Percentiles rank a stretch among this genome's conserved stretches.
Conservation (phyloP, 176 grass and related monocot species). For the Puya raimondii region DNA sequence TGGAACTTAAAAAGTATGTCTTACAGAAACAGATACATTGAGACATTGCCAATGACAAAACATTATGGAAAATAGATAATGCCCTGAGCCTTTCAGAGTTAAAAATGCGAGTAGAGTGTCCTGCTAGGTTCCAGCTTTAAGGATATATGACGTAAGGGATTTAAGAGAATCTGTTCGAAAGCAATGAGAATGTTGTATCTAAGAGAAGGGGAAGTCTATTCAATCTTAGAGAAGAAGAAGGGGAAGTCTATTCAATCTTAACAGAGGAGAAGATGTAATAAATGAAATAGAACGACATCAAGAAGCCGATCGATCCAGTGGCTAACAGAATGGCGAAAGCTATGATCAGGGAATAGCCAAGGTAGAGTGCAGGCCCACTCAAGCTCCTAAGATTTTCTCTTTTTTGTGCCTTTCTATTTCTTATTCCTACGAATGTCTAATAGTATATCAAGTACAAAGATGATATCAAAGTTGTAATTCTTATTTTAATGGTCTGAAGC, state of each 20-base stretch:
- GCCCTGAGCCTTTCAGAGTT: background rate
- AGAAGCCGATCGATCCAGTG: slow-evolving; percentile 69
- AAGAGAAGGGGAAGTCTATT: slow-evolving; percentile 6
- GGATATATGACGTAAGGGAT: background rate
- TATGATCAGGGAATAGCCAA: slow-evolving; percentile 76
- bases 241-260: slow-evolving; percentile 89
- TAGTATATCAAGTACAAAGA: background rate
- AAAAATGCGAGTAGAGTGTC: background rate
- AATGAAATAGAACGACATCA: slow-evolving; percentile 78
- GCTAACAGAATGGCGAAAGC: slow-evolving; percentile 74
- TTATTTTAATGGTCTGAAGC: background rate
- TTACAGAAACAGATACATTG: background rate
- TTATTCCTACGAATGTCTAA: too few relatives aligned
- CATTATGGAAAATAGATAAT: background rate
- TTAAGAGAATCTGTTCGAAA: background rate
- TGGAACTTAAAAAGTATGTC: background rate
- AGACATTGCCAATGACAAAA: background rate
- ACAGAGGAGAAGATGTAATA: slow-evolving; percentile 91
- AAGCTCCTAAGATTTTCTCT: slow-evolving; percentile 82
- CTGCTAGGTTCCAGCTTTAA: background rate
- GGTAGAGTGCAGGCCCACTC: slow-evolving; percentile 63
- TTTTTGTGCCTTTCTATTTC: too few relatives aligned
- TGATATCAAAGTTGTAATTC: background rate
- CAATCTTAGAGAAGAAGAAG: too few relatives aligned
- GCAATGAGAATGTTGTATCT: background rate